A percentile compares a stretch with the other conserved stretches of the same genome.
These are phyloP conservation scores for Mycena metata DNA, from an alignment of 768 basidiomycete species.

Conservation along the genomic window DNA sequence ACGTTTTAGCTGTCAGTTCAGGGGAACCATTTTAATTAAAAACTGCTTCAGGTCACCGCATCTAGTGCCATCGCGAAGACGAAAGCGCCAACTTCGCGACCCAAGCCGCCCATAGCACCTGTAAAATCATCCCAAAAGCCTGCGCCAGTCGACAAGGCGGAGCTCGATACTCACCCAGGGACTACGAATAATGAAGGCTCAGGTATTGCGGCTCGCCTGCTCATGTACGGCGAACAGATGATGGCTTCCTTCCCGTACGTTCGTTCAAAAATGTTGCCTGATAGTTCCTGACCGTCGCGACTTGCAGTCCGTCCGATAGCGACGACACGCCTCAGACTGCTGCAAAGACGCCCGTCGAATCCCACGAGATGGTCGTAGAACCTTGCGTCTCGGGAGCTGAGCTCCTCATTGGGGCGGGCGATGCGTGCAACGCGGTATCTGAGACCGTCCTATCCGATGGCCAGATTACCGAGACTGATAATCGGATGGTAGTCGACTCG, in stretches of 20 bases:
- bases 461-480: not conserved
- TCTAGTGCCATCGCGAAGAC: not conserved
- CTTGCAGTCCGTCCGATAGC: slow-evolving; percentile 2
- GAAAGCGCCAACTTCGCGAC: not conserved
- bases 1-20: no score
- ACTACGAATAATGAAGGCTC: not conserved
- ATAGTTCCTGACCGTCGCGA: not conserved
- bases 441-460: no score
- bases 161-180: not conserved
- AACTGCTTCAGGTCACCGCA: not conserved
- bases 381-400: no score
- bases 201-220: slow-evolving; percentile 15
- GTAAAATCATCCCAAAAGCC: not conserved
- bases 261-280: no score
- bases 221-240: slow-evolving; percentile 16
- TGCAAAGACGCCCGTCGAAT: no score
- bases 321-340: not conserved
- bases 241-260: slow-evolving; percentile 11
- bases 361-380: no score
- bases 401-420: no score
- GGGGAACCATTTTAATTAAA: not conserved
- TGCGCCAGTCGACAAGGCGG: not conserved
- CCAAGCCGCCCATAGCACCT: not conserved
- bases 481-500: not conserved
- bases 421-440: no score